phyloP scores from a whole-genome alignment of 768 basidiomycete genomes.

The Dacryopinax primogenitus region DNA sequence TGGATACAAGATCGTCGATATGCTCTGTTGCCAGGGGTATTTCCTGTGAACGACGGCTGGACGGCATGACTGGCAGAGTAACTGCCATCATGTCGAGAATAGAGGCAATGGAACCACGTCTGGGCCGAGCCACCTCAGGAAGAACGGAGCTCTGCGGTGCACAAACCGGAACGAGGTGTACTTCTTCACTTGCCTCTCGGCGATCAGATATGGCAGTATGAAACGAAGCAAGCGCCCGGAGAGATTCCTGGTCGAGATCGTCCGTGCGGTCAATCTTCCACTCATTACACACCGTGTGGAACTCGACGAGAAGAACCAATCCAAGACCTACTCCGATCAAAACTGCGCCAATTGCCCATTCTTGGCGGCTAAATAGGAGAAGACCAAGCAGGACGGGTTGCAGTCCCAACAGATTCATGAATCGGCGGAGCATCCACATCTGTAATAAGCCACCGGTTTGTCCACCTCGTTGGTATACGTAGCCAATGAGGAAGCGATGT shows the following conservation, averaged over 20 bases:
- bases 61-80: slow-evolving; percentile 62
- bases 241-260: slow-evolving; percentile 44
- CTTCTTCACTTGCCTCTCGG: slow-evolving; percentile 33
- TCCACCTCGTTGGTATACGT: slow-evolving; percentile 56
- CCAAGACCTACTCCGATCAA: slow-evolving; percentile 43
- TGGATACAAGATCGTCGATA: slow-evolving; percentile 67
- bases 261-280: slow-evolving; percentile 34
- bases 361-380: slow-evolving; percentile 48
- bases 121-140: slow-evolving; percentile 25
- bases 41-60: slow-evolving; percentile 35
- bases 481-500: slow-evolving; percentile 67
- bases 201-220: slow-evolving; percentile 32
- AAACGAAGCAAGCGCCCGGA: slow-evolving; percentile 47
- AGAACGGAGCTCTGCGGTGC: slow-evolving; percentile 14
- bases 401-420: slow-evolving; percentile 55
- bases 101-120: slow-evolving; percentile 63
- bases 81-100: slow-evolving; percentile 76
- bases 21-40: slow-evolving; percentile 67
- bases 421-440: slow-evolving; percentile 60
- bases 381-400: slow-evolving; percentile 67
- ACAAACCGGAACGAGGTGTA: slow-evolving; percentile 24
- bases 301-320: slow-evolving; percentile 48
- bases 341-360: slow-evolving; percentile 62
- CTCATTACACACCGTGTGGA: slow-evolving; percentile 40
- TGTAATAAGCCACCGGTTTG: slow-evolving; percentile 64